Base-by-base conservation (phyloP, 768 basidiomycete genomes). In the Boletus pseudopeckii region DNA sequence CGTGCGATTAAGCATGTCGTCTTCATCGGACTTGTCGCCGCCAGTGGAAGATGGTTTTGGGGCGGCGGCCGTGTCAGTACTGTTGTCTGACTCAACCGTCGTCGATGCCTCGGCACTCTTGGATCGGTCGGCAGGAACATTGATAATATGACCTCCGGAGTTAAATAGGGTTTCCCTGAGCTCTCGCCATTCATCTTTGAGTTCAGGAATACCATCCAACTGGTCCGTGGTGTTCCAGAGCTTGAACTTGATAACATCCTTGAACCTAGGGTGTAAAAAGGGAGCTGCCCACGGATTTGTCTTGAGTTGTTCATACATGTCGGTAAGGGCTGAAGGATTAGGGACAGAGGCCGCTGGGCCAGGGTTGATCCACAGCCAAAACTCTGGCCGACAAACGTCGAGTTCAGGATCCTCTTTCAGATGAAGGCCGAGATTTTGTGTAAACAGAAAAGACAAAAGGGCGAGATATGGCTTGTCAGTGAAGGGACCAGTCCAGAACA, bases 171-270 rank as follows among this genome's bases (percentile, higher is more conserved):
- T 84, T 48, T 82, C 81, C 42, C 65, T 72, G 64, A 88, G 80
- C 18, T 77, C 77, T 50, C 96, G 78, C 96, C 96, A 99, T 66
- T 95, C 91, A 46, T 91, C 82, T 62, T 84, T 85, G 41, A 98
- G 75, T 70, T 99, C 96, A 0, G 90, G 86, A 3, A 96, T 77
- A 34, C 89, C 89, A 62, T 98, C 96, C 45, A 98, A 76, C 64
- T 98, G 95, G 62, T 96, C 95, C 1, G 95, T 98, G 32, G 96
- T 98, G 68, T 98, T 98, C 96, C 96, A 99, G 59, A 98, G 78
- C 68, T 89, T 92, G 78, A 99, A 99, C 68, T 90, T 85, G 68
- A 99, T 88, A 40, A 92, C 82, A 56, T 93, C 90, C 64, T 87
- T 84, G 77, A 98, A 98, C 43, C 93, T 81, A 11, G 84, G 86